phyloP scores from a whole-genome alignment of 208 protist species.

The Trypanosoma theileri region DNA sequence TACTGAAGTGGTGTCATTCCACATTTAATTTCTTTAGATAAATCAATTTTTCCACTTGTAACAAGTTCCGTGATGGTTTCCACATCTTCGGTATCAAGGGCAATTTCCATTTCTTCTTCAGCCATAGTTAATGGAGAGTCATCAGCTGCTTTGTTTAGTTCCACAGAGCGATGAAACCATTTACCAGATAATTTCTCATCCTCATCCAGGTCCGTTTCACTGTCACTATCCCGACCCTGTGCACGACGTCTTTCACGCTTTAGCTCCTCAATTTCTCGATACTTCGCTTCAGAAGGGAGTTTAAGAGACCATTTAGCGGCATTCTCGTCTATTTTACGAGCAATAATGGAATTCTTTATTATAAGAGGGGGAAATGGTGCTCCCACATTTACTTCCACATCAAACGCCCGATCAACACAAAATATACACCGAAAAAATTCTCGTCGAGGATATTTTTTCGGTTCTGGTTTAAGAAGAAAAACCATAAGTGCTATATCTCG shows the following conservation, averaged over 20 bases:
- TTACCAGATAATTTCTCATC: conserved; percentile 63
- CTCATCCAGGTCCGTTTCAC: conserved; percentile 84
- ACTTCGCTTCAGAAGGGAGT: conserved; percentile 46
- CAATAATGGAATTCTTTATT: conserved; percentile 69
- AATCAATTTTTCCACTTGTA: conserved; percentile 47
- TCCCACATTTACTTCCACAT: conserved; percentile 53
- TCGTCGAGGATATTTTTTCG: conserved; percentile 72
- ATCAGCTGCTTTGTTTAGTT: conserved; percentile 64
- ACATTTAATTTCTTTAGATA: conserved; percentile 43
- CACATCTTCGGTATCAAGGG: conserved; percentile 54
- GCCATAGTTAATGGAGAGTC: conserved; percentile 51
- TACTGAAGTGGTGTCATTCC: conserved; percentile 89
- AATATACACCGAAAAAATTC: conserved; percentile 86
- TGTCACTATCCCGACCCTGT: conserved; percentile 78
- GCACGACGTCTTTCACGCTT: conserved; percentile 60
- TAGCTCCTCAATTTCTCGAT: conserved; percentile 22
- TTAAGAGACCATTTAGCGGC: conserved; percentile 64
- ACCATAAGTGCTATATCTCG: conserved; percentile 72
- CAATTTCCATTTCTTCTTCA: conserved; percentile 61
- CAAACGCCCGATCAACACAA: conserved; percentile 56
- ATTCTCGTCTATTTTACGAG: conserved; percentile 32
- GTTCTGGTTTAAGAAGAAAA: conserved; percentile 75
- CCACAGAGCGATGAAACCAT: conserved; percentile 78
- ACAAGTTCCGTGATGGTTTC: conserved; percentile 48
- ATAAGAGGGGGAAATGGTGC: conserved; percentile 79